Evolutionary conservation across 2,329 filamentous ascomycete species (phyloP), one percentile per base, ranked within the genome.

Genomic region (Apiospora rasikravindrae): DNA sequence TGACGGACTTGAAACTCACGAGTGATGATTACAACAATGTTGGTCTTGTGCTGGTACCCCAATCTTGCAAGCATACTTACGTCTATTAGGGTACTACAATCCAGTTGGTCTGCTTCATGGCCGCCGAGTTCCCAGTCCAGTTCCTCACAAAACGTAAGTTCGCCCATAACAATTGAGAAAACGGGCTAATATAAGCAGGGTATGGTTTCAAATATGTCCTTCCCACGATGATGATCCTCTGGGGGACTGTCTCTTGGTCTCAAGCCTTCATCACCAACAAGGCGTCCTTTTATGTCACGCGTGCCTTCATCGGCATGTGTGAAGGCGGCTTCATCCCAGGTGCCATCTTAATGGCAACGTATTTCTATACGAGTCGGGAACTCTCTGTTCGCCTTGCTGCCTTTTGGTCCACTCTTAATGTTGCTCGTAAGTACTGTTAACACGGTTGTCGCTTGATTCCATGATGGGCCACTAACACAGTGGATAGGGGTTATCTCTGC

Each of bases 291-390:
- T 78, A 88, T 2, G 74, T 82, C 1, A 80, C 82, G 1, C 80
- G 86, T 10, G 71, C 82, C 0, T 77, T 86, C 47, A 80, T 87
- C 14, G 86, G 85, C 0, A 77, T 87, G 29, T 80, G 82, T 6
- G 86, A 88, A 75, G 83, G 86, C 0, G 86, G 86, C 0, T 88
- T 87, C 69, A 88, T 87, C n/a, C 86, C 86, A 0, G 85, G 86
- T 74, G 88, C 87, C 14, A 88, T 92, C 69, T 83, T 92, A 1
- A 93, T 92, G 79, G 84, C 92, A 0, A 90, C 89, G 1, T 94
- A 94, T 80, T 94, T 92, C 73, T 74, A 70, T 72, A 80, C 24
- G 74, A 69, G 13, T 75, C 75, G 10, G 72, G 76, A 6, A 73
- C 71, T 29, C 75, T 76, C 37, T 70, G 72, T 51, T 61, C 72